phyloP scores from a whole-genome alignment of 371 early-diverging fungal species.

The Parasitella parasitica region DNA sequence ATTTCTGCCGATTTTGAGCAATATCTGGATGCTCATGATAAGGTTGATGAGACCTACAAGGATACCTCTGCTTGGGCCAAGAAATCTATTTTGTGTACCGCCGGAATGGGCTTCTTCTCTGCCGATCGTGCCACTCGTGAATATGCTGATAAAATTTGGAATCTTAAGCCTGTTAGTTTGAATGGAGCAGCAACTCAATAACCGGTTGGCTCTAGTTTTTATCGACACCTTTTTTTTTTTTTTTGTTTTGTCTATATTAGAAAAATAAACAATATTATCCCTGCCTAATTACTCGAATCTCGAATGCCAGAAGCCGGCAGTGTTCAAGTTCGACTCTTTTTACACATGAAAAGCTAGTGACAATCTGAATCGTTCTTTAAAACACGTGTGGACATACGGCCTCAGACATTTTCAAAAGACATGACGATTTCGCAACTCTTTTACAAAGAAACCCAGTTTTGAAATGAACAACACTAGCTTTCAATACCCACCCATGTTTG shows the following conservation, averaged over 20 bases:
- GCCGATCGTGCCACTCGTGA: conserved; percentile 82
- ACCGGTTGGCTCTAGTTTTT: neutral
- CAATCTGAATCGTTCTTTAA: neutral
- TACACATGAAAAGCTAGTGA: neutral
- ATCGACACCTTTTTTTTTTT: neutral
- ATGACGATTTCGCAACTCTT: no score
- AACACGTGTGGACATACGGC: neutral
- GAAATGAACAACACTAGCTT: conserved; percentile 15
- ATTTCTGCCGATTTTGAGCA: conserved; percentile 85
- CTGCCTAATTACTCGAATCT: no score
- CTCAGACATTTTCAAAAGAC: no score
- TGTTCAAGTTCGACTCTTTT: no score
- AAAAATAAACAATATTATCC: no score
- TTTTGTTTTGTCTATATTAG: no score
- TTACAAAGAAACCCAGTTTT: no score
- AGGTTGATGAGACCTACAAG: conserved; percentile 76
- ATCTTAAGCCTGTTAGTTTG: conserved; percentile 24
- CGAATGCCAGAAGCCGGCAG: no score
- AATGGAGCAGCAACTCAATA: neutral
- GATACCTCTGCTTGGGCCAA: conserved; percentile 77
- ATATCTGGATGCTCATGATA: conserved; percentile 75
- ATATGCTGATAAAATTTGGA: conserved; percentile 88
- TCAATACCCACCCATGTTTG: conserved; percentile 76
- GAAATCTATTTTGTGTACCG: conserved; percentile 84
- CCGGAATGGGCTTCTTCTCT: conserved; percentile 91